phyloP scores from a whole-genome alignment of 1,284 basidiomycete genomes.

The Mycosarcoma mackinlayi region DNA sequence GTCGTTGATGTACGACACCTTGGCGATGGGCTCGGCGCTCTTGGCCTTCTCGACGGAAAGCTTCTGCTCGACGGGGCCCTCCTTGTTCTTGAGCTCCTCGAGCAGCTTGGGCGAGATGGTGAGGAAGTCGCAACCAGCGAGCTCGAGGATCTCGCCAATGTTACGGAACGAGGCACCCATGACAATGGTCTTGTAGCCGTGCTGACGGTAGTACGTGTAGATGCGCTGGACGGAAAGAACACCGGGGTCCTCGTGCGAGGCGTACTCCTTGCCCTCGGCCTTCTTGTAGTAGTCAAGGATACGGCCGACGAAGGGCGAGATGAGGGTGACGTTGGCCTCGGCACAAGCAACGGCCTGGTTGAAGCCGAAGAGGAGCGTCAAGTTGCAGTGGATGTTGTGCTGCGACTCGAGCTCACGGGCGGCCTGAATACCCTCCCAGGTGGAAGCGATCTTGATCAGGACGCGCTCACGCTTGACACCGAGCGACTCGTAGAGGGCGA shows the following conservation, averaged over 20 bases:
- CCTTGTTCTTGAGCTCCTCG: conserved; percentile 88
- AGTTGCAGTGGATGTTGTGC: conserved; percentile 96
- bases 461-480: conserved; percentile 89
- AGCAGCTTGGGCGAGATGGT: conserved; percentile 92
- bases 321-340: conserved; percentile 96
- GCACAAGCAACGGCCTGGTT: conserved; percentile 97
- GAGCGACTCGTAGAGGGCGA: conserved; percentile 89
- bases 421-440: conserved; percentile 99
- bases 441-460: conserved; percentile 98
- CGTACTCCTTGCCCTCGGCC: conserved; percentile 65
- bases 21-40: conserved; percentile 76
- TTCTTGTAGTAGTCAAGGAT: conserved; percentile 69
- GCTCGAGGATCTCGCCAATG: conserved; percentile 90
- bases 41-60: conserved; percentile 78
- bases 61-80: conserved; percentile 82
- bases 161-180: conserved; percentile 97
- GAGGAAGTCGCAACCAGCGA: conserved; percentile 93
- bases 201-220: conserved; percentile 97
- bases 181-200: conserved; percentile 98
- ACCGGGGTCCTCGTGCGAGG: conserved; percentile 84
- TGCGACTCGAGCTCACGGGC: conserved; percentile 88
- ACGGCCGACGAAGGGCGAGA: conserved; percentile 98
- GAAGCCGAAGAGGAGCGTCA: conserved; percentile 98
- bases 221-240: conserved; percentile 94
- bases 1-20: conserved; percentile 89